Percentiles rank a stretch among this genome's conserved stretches.
These are phyloP conservation scores for Alternaria triticina DNA, from an alignment of 2,329 filamentous ascomycete genomes.

Conservation along the genomic window DNA sequence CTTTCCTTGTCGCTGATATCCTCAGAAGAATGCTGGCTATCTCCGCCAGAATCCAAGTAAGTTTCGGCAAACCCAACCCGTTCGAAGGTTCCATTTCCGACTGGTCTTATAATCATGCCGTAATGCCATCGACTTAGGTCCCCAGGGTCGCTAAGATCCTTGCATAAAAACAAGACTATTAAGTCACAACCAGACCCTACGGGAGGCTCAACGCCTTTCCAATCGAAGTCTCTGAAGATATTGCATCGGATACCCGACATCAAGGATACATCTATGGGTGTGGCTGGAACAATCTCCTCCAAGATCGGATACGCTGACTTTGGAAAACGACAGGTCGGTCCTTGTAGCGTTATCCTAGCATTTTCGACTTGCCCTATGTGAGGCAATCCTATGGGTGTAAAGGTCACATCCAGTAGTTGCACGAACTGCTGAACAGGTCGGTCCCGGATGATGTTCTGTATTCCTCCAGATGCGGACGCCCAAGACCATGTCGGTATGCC, in stretches of 20 bases:
- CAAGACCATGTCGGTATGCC: neutral
- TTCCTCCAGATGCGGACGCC: neutral
- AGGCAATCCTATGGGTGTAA: neutral
- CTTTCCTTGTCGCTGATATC: no score
- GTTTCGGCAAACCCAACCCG: no score
- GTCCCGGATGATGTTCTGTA: neutral
- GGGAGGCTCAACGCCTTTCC: neutral
- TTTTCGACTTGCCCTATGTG: neutral
- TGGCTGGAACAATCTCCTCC: fast-evolving
- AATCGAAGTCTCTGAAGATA: neutral
- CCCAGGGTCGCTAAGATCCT: no score
- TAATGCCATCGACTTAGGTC: no score
- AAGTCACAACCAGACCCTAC: neutral
- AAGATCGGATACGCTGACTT: neutral
- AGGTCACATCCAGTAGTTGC: neutral
- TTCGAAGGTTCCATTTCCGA: no score
- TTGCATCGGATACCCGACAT: neutral
- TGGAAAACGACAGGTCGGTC: neutral
- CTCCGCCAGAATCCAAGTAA: no score
- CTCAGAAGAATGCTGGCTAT: no score
- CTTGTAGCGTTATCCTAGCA: neutral
- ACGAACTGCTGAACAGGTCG: neutral
- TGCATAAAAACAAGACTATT: neutral
- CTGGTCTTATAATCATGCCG: no score
- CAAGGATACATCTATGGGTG: neutral